These are phyloP conservation scores for Botrytis aclada DNA, from an alignment of 2,329 filamentous ascomycete genomes.

Conservation along the genomic window DNA sequence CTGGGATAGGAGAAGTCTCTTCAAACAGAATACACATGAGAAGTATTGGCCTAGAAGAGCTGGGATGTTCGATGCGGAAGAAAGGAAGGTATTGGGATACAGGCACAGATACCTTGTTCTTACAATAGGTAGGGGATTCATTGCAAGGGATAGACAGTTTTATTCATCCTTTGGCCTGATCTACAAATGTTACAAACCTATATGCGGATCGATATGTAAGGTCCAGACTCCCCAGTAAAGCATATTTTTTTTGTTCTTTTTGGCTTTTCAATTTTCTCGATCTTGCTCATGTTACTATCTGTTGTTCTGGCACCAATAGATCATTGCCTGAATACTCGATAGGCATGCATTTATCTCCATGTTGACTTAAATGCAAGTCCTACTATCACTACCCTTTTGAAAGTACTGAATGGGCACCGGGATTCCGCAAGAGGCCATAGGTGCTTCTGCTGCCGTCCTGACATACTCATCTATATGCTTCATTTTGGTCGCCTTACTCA, in stretches of 20 bases:
- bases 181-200: conserved; percentile 4
- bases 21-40: neutral
- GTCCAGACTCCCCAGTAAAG: conserved; percentile 9
- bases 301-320: neutral
- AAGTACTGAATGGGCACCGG: conserved; percentile 18
- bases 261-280: neutral
- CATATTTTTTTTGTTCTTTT: neutral
- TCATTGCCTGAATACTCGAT: neutral
- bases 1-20: neutral
- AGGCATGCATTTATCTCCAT: neutral
- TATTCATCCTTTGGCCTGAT: neutral
- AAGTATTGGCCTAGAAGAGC: neutral
- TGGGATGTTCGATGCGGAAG: neutral
- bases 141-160: neutral
- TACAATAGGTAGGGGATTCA: neutral
- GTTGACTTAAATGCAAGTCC: conserved; percentile 11
- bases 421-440: conserved; percentile 31
- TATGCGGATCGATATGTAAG: conserved; percentile 17
- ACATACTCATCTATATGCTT: conserved; percentile 35
- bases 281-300: neutral
- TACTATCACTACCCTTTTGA: neutral
- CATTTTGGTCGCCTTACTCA: conserved; percentile 27
- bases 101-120: conserved; percentile 1
- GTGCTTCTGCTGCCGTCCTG: conserved; percentile 32
- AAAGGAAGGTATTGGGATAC: neutral